Evolutionary conservation across 345 rosid species (phyloP).

Genomic region (Pistacia atlantica): DNA sequence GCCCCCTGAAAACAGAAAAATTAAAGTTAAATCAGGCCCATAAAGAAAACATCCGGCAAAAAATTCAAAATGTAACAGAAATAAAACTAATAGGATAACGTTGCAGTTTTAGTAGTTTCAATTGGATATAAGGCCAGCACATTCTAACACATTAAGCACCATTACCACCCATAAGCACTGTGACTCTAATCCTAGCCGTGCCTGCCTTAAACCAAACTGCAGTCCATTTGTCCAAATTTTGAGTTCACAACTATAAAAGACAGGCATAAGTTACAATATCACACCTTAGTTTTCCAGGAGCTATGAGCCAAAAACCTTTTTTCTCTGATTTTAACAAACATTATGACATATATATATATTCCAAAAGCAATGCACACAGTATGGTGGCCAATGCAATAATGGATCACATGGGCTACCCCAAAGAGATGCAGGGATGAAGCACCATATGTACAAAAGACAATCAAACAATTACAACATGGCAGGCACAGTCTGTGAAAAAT

Average conservation of each 20-base stretch:
- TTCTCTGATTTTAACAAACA: too few species aligned
- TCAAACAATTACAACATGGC: too few species aligned
- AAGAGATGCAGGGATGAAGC: background rate
- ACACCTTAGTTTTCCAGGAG: background rate
- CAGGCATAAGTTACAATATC: background rate
- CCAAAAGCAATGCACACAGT: background rate
- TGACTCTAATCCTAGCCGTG: background rate
- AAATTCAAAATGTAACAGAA: background rate
- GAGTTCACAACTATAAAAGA: background rate
- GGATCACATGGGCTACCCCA: background rate
- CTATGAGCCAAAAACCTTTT: background rate
- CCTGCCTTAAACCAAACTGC: background rate
- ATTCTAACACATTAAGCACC: background rate
- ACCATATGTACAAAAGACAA: background rate
- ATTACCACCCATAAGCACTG: background rate
- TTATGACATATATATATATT: background rate
- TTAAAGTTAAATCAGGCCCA: background rate
- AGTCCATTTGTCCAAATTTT: background rate
- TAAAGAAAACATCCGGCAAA: background rate
- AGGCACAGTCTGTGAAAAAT: too few species aligned
- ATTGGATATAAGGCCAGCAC: background rate
- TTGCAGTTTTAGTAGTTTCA: background rate
- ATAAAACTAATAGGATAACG: background rate
- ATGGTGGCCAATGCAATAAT: background rate
- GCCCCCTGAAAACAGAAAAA: slow-evolving; percentile 49